Conservation (phyloP, 2,329 filamentous ascomycete species). For the Pseudogymnoascus sp. region DNA sequence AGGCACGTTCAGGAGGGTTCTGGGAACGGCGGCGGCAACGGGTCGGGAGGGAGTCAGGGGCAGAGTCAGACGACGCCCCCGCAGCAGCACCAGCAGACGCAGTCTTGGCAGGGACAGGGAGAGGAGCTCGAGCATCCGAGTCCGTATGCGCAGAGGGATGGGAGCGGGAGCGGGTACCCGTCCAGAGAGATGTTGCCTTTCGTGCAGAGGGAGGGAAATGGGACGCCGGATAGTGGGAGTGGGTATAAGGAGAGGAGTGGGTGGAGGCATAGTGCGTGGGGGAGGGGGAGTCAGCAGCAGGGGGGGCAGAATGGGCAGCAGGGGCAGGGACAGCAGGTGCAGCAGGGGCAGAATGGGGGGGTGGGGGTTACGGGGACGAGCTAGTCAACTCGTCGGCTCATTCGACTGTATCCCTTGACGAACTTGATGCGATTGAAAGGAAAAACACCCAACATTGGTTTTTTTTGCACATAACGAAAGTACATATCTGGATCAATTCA, state of each 20-base stretch:
- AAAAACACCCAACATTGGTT: too few relatives aligned
- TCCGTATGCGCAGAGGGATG: conserved; percentile 20
- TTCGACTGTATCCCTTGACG: background rate
- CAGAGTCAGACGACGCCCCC: conserved; percentile 40
- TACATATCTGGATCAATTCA: background rate
- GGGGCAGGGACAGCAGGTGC: conserved; percentile 14
- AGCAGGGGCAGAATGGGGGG: conserved; percentile 21
- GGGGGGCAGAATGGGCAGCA: too few relatives aligned
- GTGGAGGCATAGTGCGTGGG: conserved; percentile 28
- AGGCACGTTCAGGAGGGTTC: conserved; percentile 63
- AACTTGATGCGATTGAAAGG: background rate
- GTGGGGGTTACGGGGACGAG: conserved; percentile 27
- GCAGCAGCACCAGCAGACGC: conserved; percentile 30
- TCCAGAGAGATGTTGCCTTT: background rate
- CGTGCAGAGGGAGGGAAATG: conserved; percentile 13
- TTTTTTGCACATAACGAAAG: background rate
- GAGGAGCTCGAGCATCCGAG: conserved; percentile 22
- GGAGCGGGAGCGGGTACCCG: background rate
- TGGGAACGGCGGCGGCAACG: conserved; percentile 26
- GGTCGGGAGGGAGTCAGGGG: conserved; percentile 14
- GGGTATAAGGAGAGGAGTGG: conserved; percentile 19
- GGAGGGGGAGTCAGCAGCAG: conserved; percentile 7
- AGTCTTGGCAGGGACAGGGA: conserved; percentile 31
- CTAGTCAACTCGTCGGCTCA: conserved; percentile 12
- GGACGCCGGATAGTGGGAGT: conserved; percentile 24